phyloP scores from a whole-genome alignment of 164 flowering plant genomes.

The Chimonanthus praecox region DNA sequence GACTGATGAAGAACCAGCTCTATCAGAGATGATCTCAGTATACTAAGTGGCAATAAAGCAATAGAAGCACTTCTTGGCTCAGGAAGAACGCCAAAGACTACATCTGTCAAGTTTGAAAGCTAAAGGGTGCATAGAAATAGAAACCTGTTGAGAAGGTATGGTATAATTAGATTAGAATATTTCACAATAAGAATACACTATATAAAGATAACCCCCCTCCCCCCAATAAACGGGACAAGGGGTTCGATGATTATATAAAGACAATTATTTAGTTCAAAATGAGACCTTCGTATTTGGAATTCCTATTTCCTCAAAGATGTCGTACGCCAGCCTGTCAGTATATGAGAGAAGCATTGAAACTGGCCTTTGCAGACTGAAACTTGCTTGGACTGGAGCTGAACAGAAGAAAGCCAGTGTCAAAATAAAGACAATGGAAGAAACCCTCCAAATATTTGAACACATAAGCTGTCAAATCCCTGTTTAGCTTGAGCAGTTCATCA shows the following conservation, averaged over 20 bases:
- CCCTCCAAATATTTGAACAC: not conserved
- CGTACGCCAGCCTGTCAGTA: slow-evolving; percentile 48
- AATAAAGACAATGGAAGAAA: not conserved
- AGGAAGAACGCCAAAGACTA: slow-evolving; percentile 70
- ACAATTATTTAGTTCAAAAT: not conserved
- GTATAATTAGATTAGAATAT: not conserved
- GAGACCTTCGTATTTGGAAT: slow-evolving; percentile 53
- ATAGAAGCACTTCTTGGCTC: slow-evolving; percentile 43
- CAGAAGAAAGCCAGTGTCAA: not conserved
- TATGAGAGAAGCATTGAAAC: slow-evolving; percentile 44
- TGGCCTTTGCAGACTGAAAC: slow-evolving; percentile 52
- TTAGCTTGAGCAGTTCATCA: not conserved
- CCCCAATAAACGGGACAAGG: too few species aligned
- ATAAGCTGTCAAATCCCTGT: not conserved
- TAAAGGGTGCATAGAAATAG: slow-evolving; percentile 50
- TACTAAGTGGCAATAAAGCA: slow-evolving; percentile 40
- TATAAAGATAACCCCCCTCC: not conserved
- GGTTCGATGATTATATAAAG: too few species aligned
- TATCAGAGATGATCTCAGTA: slow-evolving; percentile 54
- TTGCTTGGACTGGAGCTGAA: slow-evolving; percentile 62
- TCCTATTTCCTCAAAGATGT: slow-evolving; percentile 52
- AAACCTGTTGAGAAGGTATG: slow-evolving; percentile 38
- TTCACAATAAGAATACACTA: not conserved
- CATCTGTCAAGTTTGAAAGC: slow-evolving; percentile 46
- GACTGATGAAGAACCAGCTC: slow-evolving; percentile 44